These are phyloP conservation scores for Dictyostelium gargantuum DNA, from an alignment of 208 protist genomes.

Conservation along the genomic window DNA sequence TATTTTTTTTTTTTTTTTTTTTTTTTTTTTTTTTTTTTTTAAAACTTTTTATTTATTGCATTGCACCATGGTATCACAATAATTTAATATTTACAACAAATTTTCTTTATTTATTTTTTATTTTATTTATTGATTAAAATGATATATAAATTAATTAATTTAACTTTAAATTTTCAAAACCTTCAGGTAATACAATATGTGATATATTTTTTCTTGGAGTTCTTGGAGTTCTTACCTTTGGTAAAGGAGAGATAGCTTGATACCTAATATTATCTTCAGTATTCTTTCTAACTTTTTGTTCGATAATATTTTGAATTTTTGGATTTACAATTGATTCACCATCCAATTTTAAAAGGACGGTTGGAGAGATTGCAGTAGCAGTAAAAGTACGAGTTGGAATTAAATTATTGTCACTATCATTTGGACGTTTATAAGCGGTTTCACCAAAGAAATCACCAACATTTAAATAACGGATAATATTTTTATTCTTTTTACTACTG, in stretches of 20 bases:
- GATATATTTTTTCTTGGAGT: background rate
- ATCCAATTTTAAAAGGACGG: background rate
- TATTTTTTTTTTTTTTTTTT: too few species aligned
- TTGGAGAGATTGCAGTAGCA: background rate
- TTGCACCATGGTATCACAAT: too few species aligned
- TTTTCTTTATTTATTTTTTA: too few species aligned
- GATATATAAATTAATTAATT: too few species aligned
- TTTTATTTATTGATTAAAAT: too few species aligned
- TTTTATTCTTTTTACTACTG: background rate
- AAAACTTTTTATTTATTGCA: too few species aligned
- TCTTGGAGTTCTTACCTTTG: background rate
- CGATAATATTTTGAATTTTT: background rate
- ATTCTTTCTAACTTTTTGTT: background rate
- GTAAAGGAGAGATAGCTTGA: background rate
- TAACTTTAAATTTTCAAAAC: background rate
- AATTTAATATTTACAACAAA: too few species aligned
- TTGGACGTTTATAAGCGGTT: background rate
- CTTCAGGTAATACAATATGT: too few species aligned
- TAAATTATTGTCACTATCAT: background rate
- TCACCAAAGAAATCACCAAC: constrained; percentile 53
- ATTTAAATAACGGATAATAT: background rate
- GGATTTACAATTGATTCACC: background rate
- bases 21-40: too few species aligned
- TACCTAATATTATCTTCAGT: background rate
- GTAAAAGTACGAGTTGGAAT: background rate